Conservation (phyloP, 768 basidiomycete genomes). For the Lentinula sp. region DNA sequence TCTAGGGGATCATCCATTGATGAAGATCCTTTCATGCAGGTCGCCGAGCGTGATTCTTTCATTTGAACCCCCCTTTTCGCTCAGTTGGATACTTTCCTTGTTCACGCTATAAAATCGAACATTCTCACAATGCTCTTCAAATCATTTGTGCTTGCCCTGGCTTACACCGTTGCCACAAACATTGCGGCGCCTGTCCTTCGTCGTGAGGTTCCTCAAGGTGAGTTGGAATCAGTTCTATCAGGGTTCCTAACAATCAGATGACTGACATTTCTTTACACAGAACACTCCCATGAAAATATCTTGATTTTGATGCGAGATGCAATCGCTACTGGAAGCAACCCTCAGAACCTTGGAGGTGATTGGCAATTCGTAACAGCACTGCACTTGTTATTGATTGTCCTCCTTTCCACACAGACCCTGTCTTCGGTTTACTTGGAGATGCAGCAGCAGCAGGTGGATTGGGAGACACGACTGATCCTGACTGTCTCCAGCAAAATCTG, state of each 20-base stretch:
- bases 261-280: slow-evolving; percentile 22
- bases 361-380: not conserved
- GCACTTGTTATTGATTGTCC: not conserved
- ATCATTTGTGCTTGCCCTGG: slow-evolving; percentile 26
- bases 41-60: slow-evolving; percentile 19
- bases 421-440: slow-evolving; percentile 59
- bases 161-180: slow-evolving; percentile 25
- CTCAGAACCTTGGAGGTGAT: slow-evolving; percentile 35
- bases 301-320: slow-evolving; percentile 43
- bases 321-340: slow-evolving; percentile 47
- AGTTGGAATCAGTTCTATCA: not conserved
- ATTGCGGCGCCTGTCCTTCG: slow-evolving; percentile 36
- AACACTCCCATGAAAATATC: slow-evolving; percentile 61
- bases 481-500: slow-evolving; percentile 55
- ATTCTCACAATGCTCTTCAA: slow-evolving; percentile 30
- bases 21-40: slow-evolving; percentile 8
- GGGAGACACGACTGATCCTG: slow-evolving; percentile 33
- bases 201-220: slow-evolving; percentile 65
- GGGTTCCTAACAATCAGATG: not conserved
- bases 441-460: slow-evolving; percentile 53
- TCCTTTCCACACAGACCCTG: slow-evolving; percentile 31
- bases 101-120: slow-evolving; percentile 9
- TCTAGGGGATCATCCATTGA: not conserved
- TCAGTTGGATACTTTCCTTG: slow-evolving; percentile 17
- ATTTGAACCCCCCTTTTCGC: slow-evolving; percentile 13